Evolutionary conservation across 352 stramenopile species (phyloP).

Genomic region (Phytopythium vexans): DNA sequence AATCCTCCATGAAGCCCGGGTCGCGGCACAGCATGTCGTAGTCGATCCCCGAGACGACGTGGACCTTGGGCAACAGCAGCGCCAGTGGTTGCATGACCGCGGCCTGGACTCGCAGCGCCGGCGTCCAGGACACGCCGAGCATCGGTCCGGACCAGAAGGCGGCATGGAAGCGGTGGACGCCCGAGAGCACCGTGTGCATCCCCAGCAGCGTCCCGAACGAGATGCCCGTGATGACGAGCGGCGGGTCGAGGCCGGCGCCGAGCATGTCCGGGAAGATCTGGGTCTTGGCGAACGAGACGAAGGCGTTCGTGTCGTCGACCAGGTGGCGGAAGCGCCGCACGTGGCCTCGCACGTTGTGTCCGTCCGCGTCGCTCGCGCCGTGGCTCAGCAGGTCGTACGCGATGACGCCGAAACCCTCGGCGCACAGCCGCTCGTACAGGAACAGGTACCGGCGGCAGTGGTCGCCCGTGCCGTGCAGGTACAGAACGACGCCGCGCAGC

Average conservation of each 20-base stretch:
- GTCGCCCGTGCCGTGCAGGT: conserved; percentile 39
- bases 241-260: conserved; percentile 12
- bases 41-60: conserved; percentile 52
- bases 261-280: conserved; percentile 26
- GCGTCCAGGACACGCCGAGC: conserved; percentile 46
- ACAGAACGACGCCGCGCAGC: conserved; percentile 45
- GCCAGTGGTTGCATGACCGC: conserved; percentile 36
- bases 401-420: conserved; percentile 38
- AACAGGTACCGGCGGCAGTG: conserved; percentile 42
- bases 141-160: conserved; percentile 45
- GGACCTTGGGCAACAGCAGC: conserved; percentile 26
- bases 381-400: conserved; percentile 48
- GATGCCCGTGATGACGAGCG: conserved; percentile 54
- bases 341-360: conserved; percentile 31
- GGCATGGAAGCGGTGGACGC: conserved; percentile 43
- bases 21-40: conserved; percentile 32
- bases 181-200: conserved; percentile 47
- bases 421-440: conserved; percentile 40
- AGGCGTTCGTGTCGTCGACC: conserved; percentile 48
- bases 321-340: conserved; percentile 36
- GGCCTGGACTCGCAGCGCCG: conserved; percentile 34
- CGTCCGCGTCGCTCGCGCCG: conserved; percentile 39
- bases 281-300: conserved; percentile 36
- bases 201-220: conserved; percentile 56
- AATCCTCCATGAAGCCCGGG: conserved; percentile 38